phyloP scores from a whole-genome alignment of 2,329 filamentous ascomycete species.

The Phialemoniopsis sp. region DNA sequence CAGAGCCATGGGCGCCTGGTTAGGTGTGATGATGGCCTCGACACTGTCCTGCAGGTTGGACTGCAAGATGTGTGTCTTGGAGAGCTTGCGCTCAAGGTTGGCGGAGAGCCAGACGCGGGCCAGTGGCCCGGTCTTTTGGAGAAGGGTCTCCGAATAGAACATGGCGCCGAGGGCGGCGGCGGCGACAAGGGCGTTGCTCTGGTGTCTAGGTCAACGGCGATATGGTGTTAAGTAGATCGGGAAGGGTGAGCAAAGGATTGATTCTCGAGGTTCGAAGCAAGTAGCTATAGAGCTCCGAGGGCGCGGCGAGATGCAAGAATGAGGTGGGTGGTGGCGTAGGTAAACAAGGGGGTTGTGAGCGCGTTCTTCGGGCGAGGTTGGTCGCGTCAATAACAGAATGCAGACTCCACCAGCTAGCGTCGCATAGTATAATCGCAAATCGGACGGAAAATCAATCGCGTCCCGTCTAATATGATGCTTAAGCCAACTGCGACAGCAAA shows the following conservation, averaged over 20 bases:
- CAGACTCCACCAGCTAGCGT: neutral
- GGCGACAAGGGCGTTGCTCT: constrained; percentile 5
- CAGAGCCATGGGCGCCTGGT: constrained; percentile 90
- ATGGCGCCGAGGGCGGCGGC: constrained; percentile 49
- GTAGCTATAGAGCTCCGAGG: too few species aligned
- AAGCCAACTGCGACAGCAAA: constrained; percentile 7
- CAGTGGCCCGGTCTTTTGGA: constrained; percentile 95
- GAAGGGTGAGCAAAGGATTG: too few species aligned
- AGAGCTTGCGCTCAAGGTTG: constrained; percentile 97
- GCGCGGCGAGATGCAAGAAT: too few species aligned
- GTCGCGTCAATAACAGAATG: constrained; percentile 12
- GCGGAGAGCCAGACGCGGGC: constrained; percentile 97
- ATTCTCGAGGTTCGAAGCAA: too few species aligned
- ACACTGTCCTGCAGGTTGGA: constrained; percentile 95
- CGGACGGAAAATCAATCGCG: too few species aligned
- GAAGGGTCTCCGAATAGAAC: constrained; percentile 96
- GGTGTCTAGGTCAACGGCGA: too few species aligned
- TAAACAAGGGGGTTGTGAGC: constrained; percentile 14
- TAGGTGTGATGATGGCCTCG: constrained; percentile 87
- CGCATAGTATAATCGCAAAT: neutral
- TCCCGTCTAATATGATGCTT: too few species aligned
- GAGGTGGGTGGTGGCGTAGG: constrained; percentile 3
- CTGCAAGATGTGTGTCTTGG: constrained; percentile 92
- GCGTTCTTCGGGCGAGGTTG: constrained; percentile 10
- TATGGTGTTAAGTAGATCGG: too few species aligned